phyloP scores from a whole-genome alignment of 805 yeast species.

The Torulaspora maleeae region DNA sequence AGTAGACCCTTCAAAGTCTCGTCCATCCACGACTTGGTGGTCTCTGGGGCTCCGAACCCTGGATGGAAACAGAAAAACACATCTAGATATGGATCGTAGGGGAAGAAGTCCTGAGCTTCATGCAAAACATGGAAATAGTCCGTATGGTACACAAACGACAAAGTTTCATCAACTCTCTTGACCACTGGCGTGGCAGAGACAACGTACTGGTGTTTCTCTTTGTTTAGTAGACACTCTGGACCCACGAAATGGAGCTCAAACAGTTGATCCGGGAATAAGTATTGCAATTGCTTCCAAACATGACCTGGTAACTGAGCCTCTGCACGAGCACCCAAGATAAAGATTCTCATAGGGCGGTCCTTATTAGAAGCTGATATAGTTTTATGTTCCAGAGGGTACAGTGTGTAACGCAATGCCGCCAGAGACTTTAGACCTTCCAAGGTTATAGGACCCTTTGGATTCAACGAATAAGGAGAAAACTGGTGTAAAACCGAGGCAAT shows the following conservation, averaged over 20 bases:
- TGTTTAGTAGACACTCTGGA: constrained; percentile 82
- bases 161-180: constrained; percentile 65
- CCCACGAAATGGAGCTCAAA: constrained; percentile 92
- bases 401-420: constrained; percentile 86
- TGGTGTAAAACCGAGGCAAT: constrained; percentile 79
- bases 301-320: constrained; percentile 92
- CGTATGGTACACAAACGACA: constrained; percentile 78
- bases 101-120: constrained; percentile 91
- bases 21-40: constrained; percentile 82
- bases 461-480: constrained; percentile 74
- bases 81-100: constrained; percentile 95
- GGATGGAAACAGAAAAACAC: constrained; percentile 94
- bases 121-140: constrained; percentile 88
- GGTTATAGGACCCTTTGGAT: constrained; percentile 83
- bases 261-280: constrained; percentile 72
- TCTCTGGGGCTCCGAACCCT: constrained; percentile 80
- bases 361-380: constrained; percentile 49
- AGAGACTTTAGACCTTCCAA: constrained; percentile 90
- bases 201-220: constrained; percentile 57
- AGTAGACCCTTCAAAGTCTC: constrained; percentile 79
- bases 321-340: constrained; percentile 85
- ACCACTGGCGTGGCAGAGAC: constrained; percentile 60
- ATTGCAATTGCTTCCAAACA: constrained; percentile 91
- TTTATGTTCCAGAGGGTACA: constrained; percentile 55
- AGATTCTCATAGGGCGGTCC: constrained; percentile 85